Conservation (phyloP, 148 eudicot species). For the Fagopyrum homotropicum region DNA sequence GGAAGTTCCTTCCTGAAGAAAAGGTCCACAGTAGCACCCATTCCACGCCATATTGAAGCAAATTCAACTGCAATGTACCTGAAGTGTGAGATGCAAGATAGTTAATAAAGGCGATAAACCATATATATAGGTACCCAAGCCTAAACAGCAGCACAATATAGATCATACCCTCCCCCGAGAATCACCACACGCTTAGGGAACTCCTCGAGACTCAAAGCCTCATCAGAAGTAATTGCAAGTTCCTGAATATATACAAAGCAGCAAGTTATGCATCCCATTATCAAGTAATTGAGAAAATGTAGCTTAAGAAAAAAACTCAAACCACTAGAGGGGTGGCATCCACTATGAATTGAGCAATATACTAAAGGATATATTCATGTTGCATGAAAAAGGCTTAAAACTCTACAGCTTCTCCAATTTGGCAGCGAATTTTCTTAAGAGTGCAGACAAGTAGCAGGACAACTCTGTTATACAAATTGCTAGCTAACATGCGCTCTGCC, state of each 20-base stretch:
- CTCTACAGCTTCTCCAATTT: neutral
- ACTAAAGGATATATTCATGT: neutral
- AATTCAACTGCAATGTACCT: slow-evolving; percentile 99
- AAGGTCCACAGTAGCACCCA: slow-evolving; percentile 83
- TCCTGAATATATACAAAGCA: slow-evolving; percentile 34
- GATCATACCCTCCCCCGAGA: slow-evolving; percentile 86
- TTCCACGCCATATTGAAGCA: slow-evolving; percentile 99
- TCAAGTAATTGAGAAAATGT: neutral
- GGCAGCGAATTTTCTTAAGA: neutral
- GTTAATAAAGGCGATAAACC: neutral
- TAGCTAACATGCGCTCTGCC: neutral
- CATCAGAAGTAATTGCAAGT: slow-evolving; percentile 88
- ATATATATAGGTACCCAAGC: neutral
- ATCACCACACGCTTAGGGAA: slow-evolving; percentile 82
- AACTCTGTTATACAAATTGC: neutral
- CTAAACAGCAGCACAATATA: neutral
- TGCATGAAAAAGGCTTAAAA: neutral
- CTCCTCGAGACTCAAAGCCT: slow-evolving; percentile 96
- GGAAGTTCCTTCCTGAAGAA: slow-evolving; percentile 91
- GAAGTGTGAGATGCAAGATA: neutral
- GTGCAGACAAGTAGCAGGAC: neutral
- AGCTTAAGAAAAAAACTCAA: neutral
- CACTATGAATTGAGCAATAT: neutral
- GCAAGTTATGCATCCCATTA: neutral
- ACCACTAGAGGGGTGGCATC: neutral